Percentiles rank a stretch among this genome's conserved stretches.
Conservation (phyloP, 1,284 basidiomycete genomes). For the Pascua guehoae region DNA sequence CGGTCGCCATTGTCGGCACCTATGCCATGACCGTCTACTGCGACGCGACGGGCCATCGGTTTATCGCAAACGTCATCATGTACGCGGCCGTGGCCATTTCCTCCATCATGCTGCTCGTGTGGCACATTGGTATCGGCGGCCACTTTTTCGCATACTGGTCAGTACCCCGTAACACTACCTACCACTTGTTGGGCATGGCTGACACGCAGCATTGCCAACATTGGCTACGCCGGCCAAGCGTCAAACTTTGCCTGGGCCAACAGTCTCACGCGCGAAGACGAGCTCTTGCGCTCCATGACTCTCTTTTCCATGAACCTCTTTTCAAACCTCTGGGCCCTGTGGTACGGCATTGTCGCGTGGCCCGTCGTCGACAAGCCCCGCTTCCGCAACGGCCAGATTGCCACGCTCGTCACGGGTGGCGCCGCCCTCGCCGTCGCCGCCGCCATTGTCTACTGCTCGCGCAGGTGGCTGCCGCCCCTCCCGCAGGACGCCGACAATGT, state of each 20-base stretch:
- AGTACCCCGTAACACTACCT: slow-evolving; percentile 15
- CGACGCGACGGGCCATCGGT: slow-evolving; percentile 36
- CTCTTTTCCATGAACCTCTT: slow-evolving; percentile 37
- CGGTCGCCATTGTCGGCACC: slow-evolving; percentile 37
- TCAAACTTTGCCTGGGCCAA: slow-evolving; percentile 46
- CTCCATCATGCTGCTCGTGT: slow-evolving; percentile 36
- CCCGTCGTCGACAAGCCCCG: slow-evolving; percentile 33
- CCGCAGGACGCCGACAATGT: slow-evolving; percentile 7
- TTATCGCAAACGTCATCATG: slow-evolving; percentile 45
- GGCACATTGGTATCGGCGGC: slow-evolving; percentile 27
- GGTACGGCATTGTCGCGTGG: slow-evolving; percentile 41
- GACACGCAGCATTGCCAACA: slow-evolving; percentile 9
- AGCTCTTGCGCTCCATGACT: slow-evolving; percentile 38
- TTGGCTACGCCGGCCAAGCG: slow-evolving; percentile 43
- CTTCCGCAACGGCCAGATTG: slow-evolving; percentile 43
- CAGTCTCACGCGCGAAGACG: slow-evolving; percentile 38
- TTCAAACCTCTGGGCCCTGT: slow-evolving; percentile 28
- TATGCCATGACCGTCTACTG: slow-evolving; percentile 35
- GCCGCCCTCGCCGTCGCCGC: slow-evolving; percentile 21
- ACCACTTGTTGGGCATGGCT: neutral
- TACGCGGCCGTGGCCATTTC: slow-evolving; percentile 25
- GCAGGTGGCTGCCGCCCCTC: slow-evolving; percentile 17
- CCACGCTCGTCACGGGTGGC: slow-evolving; percentile 36
- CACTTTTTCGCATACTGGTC: slow-evolving; percentile 40
- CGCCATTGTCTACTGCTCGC: slow-evolving; percentile 31